A percentile compares a stretch with the other conserved stretches of the same genome.
Conservation (phyloP, 179 eudicot species). For the Amaranthus tricolor region DNA sequence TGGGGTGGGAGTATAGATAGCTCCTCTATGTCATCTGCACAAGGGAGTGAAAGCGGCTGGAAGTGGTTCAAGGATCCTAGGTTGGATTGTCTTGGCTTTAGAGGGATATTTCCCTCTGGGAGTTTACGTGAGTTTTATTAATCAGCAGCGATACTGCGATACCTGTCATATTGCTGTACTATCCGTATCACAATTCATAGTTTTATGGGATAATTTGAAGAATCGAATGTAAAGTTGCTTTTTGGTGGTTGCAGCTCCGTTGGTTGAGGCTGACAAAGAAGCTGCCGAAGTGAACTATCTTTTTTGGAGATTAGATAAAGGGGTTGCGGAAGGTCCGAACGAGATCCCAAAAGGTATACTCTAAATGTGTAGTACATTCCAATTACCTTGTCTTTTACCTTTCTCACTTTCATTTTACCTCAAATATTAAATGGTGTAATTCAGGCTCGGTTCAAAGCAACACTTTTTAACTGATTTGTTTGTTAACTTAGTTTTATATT, state of each 20-base stretch:
- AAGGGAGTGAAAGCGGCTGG: slow-evolving; percentile 65
- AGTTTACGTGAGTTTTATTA: slow-evolving; percentile 50
- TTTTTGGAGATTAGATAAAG: slow-evolving; percentile 85
- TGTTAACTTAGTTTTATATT: no score
- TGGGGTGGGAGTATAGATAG: slow-evolving; percentile 69
- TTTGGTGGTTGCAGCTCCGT: slow-evolving; percentile 64
- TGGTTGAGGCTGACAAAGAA: slow-evolving; percentile 91
- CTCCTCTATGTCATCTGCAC: slow-evolving; percentile 59
- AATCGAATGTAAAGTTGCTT: slow-evolving; percentile 1
- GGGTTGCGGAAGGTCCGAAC: slow-evolving; percentile 92
- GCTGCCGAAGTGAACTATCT: slow-evolving; percentile 67
- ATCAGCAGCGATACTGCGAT: background rate
- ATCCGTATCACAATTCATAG: background rate
- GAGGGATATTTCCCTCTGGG: slow-evolving; percentile 86
- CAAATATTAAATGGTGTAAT: no score
- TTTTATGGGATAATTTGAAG: background rate
- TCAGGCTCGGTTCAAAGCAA: no score
- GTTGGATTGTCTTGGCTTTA: slow-evolving; percentile 78
- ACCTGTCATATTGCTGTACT: background rate
- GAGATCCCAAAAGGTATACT: slow-evolving; percentile 87
- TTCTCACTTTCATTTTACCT: background rate
- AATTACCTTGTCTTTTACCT: background rate
- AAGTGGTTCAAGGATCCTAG: slow-evolving; percentile 89
- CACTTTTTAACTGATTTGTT: no score
- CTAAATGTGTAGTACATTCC: background rate